A percentile compares a stretch with the other conserved stretches of the same genome.
phyloP scores from a whole-genome alignment of 148 eudicot genomes.

The Diospyros kaki region DNA sequence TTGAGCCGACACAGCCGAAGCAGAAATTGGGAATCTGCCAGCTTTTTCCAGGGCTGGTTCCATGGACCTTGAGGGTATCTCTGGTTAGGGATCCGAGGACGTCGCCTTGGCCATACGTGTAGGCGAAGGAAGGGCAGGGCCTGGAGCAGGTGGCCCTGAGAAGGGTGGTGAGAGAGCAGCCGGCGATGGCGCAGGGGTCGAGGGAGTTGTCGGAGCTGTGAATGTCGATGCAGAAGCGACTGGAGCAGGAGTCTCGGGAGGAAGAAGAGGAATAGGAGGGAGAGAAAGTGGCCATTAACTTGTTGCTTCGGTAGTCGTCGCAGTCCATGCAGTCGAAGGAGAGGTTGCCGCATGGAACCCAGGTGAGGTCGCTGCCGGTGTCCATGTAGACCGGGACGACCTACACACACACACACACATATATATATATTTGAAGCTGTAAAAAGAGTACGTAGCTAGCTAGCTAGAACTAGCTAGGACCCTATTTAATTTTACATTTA shows the following conservation, averaged over 20 bases:
- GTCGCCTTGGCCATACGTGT: slow-evolving; percentile 43
- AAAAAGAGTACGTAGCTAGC: too few species aligned
- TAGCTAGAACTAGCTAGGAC: too few species aligned
- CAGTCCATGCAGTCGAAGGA: slow-evolving; percentile 65
- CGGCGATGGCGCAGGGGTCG: slow-evolving; percentile 49
- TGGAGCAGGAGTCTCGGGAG: slow-evolving; percentile 35
- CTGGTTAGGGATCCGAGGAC: slow-evolving; percentile 44
- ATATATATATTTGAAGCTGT: too few species aligned
- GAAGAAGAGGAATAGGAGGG: slow-evolving; percentile 51
- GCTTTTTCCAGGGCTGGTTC: slow-evolving; percentile 11
- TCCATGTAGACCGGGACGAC: slow-evolving; percentile 54
- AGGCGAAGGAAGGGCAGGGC: slow-evolving; percentile 66
- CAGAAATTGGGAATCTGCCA: slow-evolving; percentile 33
- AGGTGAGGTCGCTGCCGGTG: slow-evolving; percentile 64
- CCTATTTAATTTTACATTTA: too few species aligned
- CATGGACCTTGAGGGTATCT: slow-evolving; percentile 44
- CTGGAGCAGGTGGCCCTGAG: slow-evolving; percentile 43
- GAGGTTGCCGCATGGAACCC: slow-evolving; percentile 68
- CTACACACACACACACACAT: neutral
- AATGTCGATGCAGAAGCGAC: slow-evolving; percentile 41
- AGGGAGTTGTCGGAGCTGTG: slow-evolving; percentile 47
- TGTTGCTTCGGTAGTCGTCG: slow-evolving; percentile 35
- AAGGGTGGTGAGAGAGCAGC: slow-evolving; percentile 45
- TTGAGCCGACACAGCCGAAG: slow-evolving; percentile 50
- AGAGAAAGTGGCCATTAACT: slow-evolving; percentile 32